A percentile compares a stretch with the other conserved stretches of the same genome.
Conservation (phyloP, 1,284 basidiomycete species). For the Malassezia furfur region DNA sequence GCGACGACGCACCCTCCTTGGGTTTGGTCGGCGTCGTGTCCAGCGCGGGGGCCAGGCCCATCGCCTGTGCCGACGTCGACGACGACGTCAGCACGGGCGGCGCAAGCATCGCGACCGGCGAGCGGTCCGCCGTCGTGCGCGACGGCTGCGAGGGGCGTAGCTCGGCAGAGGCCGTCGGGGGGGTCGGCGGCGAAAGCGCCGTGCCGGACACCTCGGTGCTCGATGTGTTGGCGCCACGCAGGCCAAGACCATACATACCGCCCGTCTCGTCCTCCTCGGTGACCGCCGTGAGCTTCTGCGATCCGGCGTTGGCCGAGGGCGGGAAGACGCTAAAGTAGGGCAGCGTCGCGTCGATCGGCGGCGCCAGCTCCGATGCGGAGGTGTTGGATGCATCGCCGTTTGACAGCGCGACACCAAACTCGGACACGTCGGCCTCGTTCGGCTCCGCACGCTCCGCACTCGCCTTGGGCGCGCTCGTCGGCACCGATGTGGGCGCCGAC, state of each 20-base stretch:
- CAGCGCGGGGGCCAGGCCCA: background rate
- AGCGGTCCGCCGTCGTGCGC: background rate
- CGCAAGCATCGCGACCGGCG: background rate
- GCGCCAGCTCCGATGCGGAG: background rate
- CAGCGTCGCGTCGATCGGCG: background rate
- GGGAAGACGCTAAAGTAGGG: conserved; percentile 1
- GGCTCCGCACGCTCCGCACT: background rate
- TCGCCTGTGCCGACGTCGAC: background rate
- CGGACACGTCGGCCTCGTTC: background rate
- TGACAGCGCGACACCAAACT: conserved; percentile 7
- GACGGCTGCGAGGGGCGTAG: background rate
- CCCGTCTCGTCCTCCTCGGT: conserved; percentile 1
- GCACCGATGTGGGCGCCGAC: background rate
- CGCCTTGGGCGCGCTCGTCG: background rate
- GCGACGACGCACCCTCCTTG: background rate
- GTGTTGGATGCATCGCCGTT: background rate
- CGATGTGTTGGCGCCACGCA: background rate
- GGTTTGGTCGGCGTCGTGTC: background rate
- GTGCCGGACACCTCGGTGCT: background rate
- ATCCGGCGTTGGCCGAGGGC: background rate
- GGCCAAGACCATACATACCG: background rate
- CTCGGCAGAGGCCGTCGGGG: background rate
- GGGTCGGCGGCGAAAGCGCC: background rate
- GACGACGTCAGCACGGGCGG: background rate
- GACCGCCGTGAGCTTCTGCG: background rate